Base-by-base conservation (phyloP, 441 rosid species). In the Euphorbia schlechtendalii region DNA sequence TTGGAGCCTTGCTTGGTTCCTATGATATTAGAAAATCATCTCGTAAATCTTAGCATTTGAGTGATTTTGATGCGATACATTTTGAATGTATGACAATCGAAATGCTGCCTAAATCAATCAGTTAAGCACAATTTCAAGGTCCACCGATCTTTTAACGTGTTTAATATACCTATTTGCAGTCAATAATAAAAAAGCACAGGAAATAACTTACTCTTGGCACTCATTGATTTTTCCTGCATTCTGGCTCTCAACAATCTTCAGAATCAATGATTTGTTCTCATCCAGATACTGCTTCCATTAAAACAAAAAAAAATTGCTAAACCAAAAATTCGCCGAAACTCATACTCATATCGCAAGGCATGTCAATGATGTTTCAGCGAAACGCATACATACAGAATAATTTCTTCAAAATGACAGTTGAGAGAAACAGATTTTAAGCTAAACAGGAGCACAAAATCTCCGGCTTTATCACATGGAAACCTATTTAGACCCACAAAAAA, bases 181-280 rank as follows among this genome's bases (percentile, higher is more conserved):
- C n/a, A n/a, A n/a, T n/a, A n/a, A n/a, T n/a, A n/a, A n/a, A n/a
- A n/a, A n/a, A 36, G 40, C 40, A 36, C n/a, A 17, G 59, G 52
- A 32, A n/a, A 60, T 62, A 40, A 60, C 99, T 84, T 83, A 90
- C 99, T 94, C 97, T 5, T 97, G 96, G 62, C 99, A 94, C 69
- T 94, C 99, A 36, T 80, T 83, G 69, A 93, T 77, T 76, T 90
- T 90, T 67, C 97, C 99, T 0, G 96, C 83, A 76, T 82, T 94
- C 83, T 94, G 97, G 83, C 97, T 84, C 83, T 94, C 97, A 51
- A 94, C 96, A 43, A 94, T 94, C 96, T 94, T 90, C 83, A 94
- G 74, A 77, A 94, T 94, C 93, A 94, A 78, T 4, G 97, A 90
- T 83, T 94, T 94, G 90, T 94, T 94, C 83, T 94, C 99, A 74